Evolutionary conservation across 192 early-diverging fungal species (phyloP).

Genomic region (Coemansia sp.): DNA sequence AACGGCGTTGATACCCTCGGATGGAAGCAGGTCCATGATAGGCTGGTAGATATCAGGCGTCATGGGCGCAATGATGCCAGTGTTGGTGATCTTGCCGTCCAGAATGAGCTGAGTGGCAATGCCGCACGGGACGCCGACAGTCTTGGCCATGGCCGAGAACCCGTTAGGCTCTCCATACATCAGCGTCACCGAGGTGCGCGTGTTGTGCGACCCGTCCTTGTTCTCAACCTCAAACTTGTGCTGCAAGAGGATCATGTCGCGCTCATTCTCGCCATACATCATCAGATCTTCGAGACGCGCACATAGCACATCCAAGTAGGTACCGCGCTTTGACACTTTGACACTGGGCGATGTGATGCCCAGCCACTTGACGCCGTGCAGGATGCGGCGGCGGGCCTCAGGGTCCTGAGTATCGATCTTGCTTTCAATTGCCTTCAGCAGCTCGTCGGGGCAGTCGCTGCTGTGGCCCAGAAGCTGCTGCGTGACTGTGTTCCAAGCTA

Average conservation of each 20-base stretch:
- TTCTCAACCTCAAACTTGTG: constrained; percentile 95
- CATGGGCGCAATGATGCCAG: constrained; percentile 93
- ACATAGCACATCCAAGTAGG: constrained; percentile 88
- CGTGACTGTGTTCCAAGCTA: constrained; percentile 79
- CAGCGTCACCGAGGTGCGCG: constrained; percentile 89
- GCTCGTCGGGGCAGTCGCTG: constrained; percentile 42
- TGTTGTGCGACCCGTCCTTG: constrained; percentile 82
- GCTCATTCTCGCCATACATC: constrained; percentile 89
- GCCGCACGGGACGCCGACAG: constrained; percentile 95
- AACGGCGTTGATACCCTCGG: constrained; percentile 85
- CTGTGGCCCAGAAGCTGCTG: constrained; percentile 58
- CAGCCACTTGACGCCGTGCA: constrained; percentile 83
- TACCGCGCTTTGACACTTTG: constrained; percentile 68
- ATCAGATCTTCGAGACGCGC: constrained; percentile 95
- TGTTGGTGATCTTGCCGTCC: constrained; percentile 76
- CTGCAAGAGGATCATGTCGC: constrained; percentile 97
- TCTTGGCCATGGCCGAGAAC: constrained; percentile 95
- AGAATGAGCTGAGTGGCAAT: constrained; percentile 93
- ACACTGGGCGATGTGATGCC: constrained; percentile 78
- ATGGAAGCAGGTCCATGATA: constrained; percentile 82
- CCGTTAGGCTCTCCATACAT: constrained; percentile 90
- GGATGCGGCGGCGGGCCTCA: constrained; percentile 60
- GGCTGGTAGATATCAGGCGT: constrained; percentile 85
- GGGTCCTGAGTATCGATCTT: constrained; percentile 67
- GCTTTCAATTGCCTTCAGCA: constrained; percentile 64